Evolutionary conservation across 495 filamentous ascomycete species (phyloP).

Genomic region (Aspergillus sparsus): DNA sequence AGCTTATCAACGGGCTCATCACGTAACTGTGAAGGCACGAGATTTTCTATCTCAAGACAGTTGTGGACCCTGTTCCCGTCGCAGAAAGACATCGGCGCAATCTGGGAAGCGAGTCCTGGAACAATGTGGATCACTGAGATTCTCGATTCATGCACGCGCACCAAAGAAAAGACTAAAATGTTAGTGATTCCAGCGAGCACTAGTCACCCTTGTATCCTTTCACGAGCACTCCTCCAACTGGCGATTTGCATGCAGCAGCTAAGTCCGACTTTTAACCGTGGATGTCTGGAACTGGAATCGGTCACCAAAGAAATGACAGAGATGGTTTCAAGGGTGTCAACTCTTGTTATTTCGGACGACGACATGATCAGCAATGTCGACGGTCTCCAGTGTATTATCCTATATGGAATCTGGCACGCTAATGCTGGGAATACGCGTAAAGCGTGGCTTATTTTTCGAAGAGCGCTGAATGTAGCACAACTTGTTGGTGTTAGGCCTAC

Average conservation of each 20-base stretch:
- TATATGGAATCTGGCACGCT: neutral
- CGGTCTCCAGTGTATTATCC: constrained; percentile 4
- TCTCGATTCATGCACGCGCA: neutral
- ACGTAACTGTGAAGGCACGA: no score
- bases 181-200: no score
- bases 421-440: constrained; percentile 7
- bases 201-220: neutral
- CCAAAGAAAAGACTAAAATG: neutral
- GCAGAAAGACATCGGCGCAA: no score
- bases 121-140: no score
- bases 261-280: neutral
- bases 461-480: neutral
- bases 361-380: neutral
- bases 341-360: constrained; percentile 3
- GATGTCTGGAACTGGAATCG: neutral
- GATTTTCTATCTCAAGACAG: no score
- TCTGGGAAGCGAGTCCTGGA: no score
- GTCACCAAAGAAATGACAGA: neutral
- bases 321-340: neutral
- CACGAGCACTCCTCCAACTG: neutral
- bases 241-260: constrained; percentile 10
- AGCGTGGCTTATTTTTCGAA: constrained; percentile 7
- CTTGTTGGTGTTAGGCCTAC: neutral
- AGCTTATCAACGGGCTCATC: no score
- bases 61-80: no score